Evolutionary conservation across 2,329 filamentous ascomycete genomes (phyloP).

Genomic region (Colletotrichum tropicicola): DNA sequence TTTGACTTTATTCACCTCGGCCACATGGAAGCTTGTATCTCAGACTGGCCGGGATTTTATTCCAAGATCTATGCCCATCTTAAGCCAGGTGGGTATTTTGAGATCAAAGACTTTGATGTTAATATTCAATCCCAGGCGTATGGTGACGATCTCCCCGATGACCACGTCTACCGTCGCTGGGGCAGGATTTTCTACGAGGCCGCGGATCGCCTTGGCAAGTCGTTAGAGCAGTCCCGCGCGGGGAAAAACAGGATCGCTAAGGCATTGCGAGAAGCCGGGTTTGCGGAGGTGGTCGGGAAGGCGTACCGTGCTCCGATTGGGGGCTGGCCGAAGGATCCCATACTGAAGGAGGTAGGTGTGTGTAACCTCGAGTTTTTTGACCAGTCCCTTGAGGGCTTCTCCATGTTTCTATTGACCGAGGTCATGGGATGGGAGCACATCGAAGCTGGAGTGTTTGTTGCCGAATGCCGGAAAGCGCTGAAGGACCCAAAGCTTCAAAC

Average conservation of each 20-base stretch:
- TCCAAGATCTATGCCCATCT: slow-evolving; percentile 56
- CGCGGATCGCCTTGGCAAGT: slow-evolving; percentile 36
- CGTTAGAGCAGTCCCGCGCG: slow-evolving; percentile 4
- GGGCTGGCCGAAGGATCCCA: slow-evolving; percentile 33
- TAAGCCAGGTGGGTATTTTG: slow-evolving; percentile 52
- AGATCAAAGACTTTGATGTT: slow-evolving; percentile 42
- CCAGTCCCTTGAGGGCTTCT: slow-evolving; percentile 39
- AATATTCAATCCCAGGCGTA: not conserved
- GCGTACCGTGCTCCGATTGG: slow-evolving; percentile 34
- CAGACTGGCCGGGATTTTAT: slow-evolving; percentile 60
- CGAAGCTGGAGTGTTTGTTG: slow-evolving; percentile 34
- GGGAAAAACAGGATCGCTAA: too few species aligned
- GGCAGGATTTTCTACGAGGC: slow-evolving; percentile 35
- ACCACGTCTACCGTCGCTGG: slow-evolving; percentile 40
- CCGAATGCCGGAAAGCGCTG: slow-evolving; percentile 29
- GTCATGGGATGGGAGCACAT: slow-evolving; percentile 37
- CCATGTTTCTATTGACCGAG: slow-evolving; percentile 37
- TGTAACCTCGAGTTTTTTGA: slow-evolving; percentile 34
- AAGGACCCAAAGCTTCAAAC: not conserved
- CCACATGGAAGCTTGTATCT: slow-evolving; percentile 59
- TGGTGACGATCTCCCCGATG: slow-evolving; percentile 31
- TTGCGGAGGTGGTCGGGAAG: slow-evolving; percentile 25
- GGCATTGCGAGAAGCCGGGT: slow-evolving; percentile 18
- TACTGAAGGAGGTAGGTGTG: slow-evolving; percentile 34
- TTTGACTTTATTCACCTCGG: slow-evolving; percentile 69